phyloP scores from a whole-genome alignment of 495 filamentous ascomycete species.

The Penicillium malachiteum region DNA sequence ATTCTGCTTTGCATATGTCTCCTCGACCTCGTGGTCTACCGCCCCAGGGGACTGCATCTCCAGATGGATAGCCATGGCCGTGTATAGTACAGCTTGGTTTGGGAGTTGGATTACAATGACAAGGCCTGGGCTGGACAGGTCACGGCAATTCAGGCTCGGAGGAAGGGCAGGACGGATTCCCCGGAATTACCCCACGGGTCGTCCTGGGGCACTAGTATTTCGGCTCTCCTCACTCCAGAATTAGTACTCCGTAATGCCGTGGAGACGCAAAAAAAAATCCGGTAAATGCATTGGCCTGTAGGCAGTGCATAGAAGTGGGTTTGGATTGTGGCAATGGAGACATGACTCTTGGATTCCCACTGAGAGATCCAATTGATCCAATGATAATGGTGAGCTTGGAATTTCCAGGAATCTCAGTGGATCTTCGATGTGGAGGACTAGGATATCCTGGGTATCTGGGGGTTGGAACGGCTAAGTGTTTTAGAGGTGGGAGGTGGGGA shows the following conservation, averaged over 20 bases:
- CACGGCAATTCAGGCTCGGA: background rate
- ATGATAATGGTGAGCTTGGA: background rate
- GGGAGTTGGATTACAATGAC: background rate
- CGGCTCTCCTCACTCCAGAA: background rate
- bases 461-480: background rate
- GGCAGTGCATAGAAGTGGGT: background rate
- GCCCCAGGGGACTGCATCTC: background rate
- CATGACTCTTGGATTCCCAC: background rate
- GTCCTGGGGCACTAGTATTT: background rate
- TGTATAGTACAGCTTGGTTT: background rate
- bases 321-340: background rate
- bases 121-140: too few relatives aligned
- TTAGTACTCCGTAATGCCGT: background rate
- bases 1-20: conserved; percentile 9
- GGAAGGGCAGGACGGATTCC: conserved; percentile 2
- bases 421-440: background rate
- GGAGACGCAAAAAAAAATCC: background rate
- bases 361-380: too few relatives aligned
- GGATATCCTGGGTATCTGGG: background rate
- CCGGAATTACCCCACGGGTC: conserved; percentile 3
- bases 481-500: conserved; percentile 6
- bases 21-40: background rate
- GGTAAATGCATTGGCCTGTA: background rate
- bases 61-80: background rate
- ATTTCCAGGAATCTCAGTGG: background rate